Evolutionary conservation across 2,329 filamentous ascomycete genomes (phyloP).

Genomic region (Neodidymelliopsis sp.): DNA sequence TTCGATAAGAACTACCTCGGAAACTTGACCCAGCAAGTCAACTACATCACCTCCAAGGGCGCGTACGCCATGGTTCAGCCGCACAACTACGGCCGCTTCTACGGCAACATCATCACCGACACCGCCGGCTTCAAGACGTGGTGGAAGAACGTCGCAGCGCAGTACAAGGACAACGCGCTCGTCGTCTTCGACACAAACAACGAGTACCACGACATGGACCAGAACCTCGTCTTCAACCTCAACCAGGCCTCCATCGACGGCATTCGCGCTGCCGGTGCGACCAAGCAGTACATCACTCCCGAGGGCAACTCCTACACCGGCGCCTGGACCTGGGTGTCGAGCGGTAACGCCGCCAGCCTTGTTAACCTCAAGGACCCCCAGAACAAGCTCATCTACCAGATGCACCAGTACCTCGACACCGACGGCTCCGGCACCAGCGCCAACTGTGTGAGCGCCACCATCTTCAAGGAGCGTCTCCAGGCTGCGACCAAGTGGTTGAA

Average conservation of each 20-base stretch:
- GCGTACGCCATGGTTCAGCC: constrained; percentile 58
- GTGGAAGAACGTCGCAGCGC: constrained; percentile 52
- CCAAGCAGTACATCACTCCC: constrained; percentile 65
- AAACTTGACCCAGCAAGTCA: constrained; percentile 53
- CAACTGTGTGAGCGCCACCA: constrained; percentile 61
- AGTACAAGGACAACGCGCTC: constrained; percentile 51
- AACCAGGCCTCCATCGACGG: constrained; percentile 58
- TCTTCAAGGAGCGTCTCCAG: constrained; percentile 60
- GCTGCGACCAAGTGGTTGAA: constrained; percentile 63
- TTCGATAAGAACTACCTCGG: constrained; percentile 54
- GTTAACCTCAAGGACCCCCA: constrained; percentile 59
- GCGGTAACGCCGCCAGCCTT: constrained; percentile 56
- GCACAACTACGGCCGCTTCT: constrained; percentile 61
- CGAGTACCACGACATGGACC: constrained; percentile 56
- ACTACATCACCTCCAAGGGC: constrained; percentile 58
- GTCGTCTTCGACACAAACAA: constrained; percentile 60
- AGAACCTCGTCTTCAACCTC: constrained; percentile 54
- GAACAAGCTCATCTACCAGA: constrained; percentile 66
- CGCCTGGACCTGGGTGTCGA: constrained; percentile 59
- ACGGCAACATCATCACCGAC: constrained; percentile 55
- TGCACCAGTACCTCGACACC: constrained; percentile 68
- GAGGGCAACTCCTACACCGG: constrained; percentile 62
- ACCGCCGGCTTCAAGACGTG: constrained; percentile 52
- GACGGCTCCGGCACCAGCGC: constrained; percentile 62
- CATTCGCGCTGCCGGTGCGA: constrained; percentile 55